phyloP scores from a whole-genome alignment of 2,329 filamentous ascomycete species.

The Aureobasidium leucospermi region DNA sequence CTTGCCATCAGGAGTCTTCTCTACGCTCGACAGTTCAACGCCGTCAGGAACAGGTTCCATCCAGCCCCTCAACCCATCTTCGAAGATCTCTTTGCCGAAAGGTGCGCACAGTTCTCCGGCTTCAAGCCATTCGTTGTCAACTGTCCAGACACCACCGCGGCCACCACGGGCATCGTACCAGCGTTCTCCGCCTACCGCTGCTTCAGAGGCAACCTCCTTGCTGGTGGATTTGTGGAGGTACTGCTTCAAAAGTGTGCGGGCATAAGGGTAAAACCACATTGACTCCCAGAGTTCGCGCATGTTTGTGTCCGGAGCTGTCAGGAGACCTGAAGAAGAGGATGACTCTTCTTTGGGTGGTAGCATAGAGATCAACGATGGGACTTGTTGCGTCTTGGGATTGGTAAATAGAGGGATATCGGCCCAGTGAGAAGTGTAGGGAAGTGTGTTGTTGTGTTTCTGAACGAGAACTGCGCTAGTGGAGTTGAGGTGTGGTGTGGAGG shows the following conservation, averaged over 20 bases:
- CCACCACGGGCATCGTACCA: conserved; percentile 10
- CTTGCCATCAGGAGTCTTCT: conserved; percentile 4
- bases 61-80: conserved; percentile 3
- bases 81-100: conserved; percentile 2
- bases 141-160: conserved; percentile 11
- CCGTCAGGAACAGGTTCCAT: not conserved
- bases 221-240: not conserved
- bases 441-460: not conserved
- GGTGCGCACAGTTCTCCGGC: conserved; percentile 6
- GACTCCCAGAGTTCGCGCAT: conserved; percentile 5
- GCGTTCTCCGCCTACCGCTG: conserved; percentile 3
- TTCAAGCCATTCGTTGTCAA: conserved; percentile 8
- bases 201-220: conserved; percentile 11
- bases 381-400: conserved; percentile 1
- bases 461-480: not conserved
- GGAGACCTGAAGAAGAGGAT: not conserved
- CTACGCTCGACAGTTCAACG: not conserved
- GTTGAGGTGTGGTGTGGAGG: not conserved
- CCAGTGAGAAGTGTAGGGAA: not conserved
- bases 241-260: conserved; percentile 5
- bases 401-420: conserved; percentile 3
- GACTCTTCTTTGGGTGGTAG: not conserved
- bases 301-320: not conserved
- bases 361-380: conserved; percentile 5
- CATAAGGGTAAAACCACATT: conserved; percentile 10